These are phyloP conservation scores for Nicotiana obtusifolia DNA, from an alignment of 257 asterid species.

Conservation along the genomic window DNA sequence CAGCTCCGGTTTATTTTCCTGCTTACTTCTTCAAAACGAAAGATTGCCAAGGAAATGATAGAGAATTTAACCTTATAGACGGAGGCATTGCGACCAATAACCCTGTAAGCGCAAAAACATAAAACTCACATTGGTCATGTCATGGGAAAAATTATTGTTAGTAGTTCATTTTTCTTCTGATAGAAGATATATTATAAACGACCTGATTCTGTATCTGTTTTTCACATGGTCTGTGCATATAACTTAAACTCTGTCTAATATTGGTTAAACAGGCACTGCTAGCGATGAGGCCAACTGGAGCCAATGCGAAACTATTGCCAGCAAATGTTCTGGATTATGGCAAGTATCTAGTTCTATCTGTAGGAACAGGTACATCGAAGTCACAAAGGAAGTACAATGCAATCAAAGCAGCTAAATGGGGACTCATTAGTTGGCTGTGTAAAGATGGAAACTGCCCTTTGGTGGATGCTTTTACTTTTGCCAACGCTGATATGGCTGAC, in stretches of 20 bases:
- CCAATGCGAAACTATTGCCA: not conserved
- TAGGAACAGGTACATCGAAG: not conserved
- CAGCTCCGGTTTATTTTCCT: constrained; percentile 51
- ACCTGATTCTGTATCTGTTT: no score
- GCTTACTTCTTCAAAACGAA: constrained; percentile 31
- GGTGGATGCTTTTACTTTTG: constrained; percentile 3
- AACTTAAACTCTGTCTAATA: no score
- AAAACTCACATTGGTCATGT: not conserved
- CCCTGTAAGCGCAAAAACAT: not conserved
- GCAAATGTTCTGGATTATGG: not conserved
- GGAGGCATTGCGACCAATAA: constrained; percentile 4
- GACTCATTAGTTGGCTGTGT: constrained; percentile 4
- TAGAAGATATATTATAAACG: no score
- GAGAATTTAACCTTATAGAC: constrained; percentile 7
- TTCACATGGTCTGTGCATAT: no score
- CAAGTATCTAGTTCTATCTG: not conserved
- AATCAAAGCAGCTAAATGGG: constrained; percentile 3
- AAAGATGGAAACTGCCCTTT: constrained; percentile 6
- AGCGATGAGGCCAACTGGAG: constrained; percentile 8
- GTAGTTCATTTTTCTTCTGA: no score
- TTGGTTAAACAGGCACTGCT: not conserved
- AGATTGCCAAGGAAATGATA: constrained; percentile 16
- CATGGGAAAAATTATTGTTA: not conserved
- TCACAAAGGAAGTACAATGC: constrained; percentile 2
- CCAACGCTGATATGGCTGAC: constrained; percentile 7